Conservation (phyloP, 1,284 basidiomycete species). For the Mrakiaceae sp. region DNA sequence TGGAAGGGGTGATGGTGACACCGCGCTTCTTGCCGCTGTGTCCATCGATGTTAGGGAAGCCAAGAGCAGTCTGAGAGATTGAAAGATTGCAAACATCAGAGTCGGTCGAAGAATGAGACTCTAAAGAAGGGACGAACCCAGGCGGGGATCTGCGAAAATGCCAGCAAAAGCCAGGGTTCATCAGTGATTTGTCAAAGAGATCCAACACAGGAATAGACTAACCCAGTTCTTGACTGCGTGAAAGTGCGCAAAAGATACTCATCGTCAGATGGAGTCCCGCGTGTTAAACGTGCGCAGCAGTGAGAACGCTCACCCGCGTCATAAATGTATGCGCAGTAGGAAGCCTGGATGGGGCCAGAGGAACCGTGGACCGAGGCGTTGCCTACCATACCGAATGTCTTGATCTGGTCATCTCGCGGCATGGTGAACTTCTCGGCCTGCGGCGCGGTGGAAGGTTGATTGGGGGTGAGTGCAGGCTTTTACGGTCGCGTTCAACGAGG, state of each 20-base stretch:
- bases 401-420: conserved; percentile 26
- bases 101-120: no score
- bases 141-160: neutral
- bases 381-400: conserved; percentile 32
- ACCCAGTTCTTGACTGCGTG: conserved; percentile 44
- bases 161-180: no score
- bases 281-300: no score
- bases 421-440: conserved; percentile 38
- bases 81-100: no score
- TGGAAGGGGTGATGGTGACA: conserved; percentile 45
- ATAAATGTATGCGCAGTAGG: conserved; percentile 37
- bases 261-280: no score
- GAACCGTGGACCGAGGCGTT: conserved; percentile 38
- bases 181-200: no score
- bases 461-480: no score
- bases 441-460: neutral
- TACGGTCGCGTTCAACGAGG: neutral
- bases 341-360: conserved; percentile 39
- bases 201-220: neutral
- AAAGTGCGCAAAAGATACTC: no score
- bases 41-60: conserved; percentile 3
- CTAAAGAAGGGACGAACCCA: neutral
- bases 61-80: neutral
- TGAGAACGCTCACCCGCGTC: conserved; percentile 21
- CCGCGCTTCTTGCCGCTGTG: conserved; percentile 21